Conservation (phyloP, 345 rosid genomes). For the Pistacia integerrima region DNA sequence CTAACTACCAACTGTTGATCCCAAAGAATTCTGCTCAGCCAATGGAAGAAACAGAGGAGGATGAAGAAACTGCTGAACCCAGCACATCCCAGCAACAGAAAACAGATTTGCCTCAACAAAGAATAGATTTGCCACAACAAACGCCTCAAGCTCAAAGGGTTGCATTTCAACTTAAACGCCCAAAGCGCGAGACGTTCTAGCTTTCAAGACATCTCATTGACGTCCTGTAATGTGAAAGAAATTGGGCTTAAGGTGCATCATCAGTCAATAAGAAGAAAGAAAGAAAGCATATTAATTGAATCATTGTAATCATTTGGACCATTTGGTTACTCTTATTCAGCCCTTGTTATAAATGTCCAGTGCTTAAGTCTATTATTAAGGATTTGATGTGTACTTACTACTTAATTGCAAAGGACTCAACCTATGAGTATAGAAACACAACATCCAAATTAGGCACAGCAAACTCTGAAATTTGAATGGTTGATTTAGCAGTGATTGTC, state of each 20-base stretch:
- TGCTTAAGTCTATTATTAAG: background rate
- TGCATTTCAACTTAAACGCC: slow-evolving; percentile 67
- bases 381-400: background rate
- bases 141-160: slow-evolving; percentile 58
- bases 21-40: slow-evolving; percentile 56
- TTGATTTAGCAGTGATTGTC: too few relatives aligned
- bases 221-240: too few relatives aligned
- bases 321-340: background rate
- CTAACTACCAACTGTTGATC: slow-evolving; percentile 77
- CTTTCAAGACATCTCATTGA: background rate
- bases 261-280: too few relatives aligned
- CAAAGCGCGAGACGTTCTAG: slow-evolving; percentile 35
- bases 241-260: too few relatives aligned
- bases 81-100: slow-evolving; percentile 52
- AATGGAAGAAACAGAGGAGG: slow-evolving; percentile 78
- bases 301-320: background rate
- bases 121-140: slow-evolving; percentile 39
- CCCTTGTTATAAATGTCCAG: background rate
- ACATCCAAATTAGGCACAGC: too few relatives aligned
- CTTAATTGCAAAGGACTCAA: background rate
- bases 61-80: slow-evolving; percentile 64
- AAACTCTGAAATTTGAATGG: too few relatives aligned
- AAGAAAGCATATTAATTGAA: background rate
- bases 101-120: slow-evolving; percentile 41
- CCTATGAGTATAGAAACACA: too few relatives aligned